Percentiles rank a stretch among this genome's conserved stretches.
Conservation (phyloP, 768 basidiomycete species). For the Epithele typhae region DNA sequence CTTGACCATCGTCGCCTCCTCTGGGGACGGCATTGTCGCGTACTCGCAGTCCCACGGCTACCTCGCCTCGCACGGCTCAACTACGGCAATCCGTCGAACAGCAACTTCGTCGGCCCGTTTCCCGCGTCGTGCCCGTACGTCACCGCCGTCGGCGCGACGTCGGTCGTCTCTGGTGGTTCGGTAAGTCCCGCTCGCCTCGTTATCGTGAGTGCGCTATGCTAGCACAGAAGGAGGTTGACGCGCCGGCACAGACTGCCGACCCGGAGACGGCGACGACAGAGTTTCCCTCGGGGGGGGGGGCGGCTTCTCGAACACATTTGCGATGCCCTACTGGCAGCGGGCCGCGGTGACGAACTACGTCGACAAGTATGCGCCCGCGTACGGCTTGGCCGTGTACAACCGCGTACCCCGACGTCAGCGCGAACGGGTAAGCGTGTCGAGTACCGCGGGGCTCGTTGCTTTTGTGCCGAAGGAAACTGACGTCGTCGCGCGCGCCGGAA, state of each 20-base stretch:
- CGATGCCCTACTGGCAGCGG: constrained; percentile 33
- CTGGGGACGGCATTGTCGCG: constrained; percentile 40
- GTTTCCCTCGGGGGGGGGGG: constrained; percentile 33
- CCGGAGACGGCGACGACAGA: constrained; percentile 30
- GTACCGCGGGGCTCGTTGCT: constrained; percentile 3
- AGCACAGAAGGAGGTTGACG: too few relatives aligned
- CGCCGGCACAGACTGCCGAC: constrained; percentile 22
- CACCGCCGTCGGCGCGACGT: constrained; percentile 30
- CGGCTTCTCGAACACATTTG: constrained; percentile 38
- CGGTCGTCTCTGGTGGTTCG: constrained; percentile 21
- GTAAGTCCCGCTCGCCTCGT: constrained; percentile 2
- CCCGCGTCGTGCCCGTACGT: constrained; percentile 35
- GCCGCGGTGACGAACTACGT: constrained; percentile 23
- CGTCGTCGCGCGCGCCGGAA: too few relatives aligned
- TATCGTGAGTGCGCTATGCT: too few relatives aligned
- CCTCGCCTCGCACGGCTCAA: constrained; percentile 23
- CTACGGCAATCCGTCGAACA: not conserved
- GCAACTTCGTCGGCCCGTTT: constrained; percentile 5
- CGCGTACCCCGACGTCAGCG: constrained; percentile 28
- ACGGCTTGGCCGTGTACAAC: constrained; percentile 28
- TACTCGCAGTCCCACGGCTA: constrained; percentile 20
- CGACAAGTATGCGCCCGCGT: constrained; percentile 27
- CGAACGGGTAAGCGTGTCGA: constrained; percentile 25
- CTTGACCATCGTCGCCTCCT: constrained; percentile 35
- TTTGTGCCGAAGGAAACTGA: too few relatives aligned